Conservation (phyloP, 352 stramenopile species). For the Elongisporangium anandrum region DNA sequence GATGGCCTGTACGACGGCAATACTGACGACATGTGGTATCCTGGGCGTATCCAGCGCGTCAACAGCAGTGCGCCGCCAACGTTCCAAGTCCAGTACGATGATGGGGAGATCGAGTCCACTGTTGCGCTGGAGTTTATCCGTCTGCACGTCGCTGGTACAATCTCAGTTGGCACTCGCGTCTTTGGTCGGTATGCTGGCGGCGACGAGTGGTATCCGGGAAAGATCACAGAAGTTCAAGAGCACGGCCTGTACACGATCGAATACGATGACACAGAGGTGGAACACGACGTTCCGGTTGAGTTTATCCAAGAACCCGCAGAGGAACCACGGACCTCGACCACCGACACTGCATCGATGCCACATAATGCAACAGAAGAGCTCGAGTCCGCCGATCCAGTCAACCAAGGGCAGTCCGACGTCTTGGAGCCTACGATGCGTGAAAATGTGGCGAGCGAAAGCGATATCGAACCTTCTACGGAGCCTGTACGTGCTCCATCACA, state of each 20-base stretch:
- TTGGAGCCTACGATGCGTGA: background rate
- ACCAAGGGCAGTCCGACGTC: background rate
- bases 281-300: slow-evolving; percentile 44
- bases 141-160: slow-evolving; percentile 51
- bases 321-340: background rate
- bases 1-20: slow-evolving; percentile 83
- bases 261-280: slow-evolving; percentile 81
- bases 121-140: slow-evolving; percentile 43
- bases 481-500: background rate
- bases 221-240: slow-evolving; percentile 55
- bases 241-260: slow-evolving; percentile 66
- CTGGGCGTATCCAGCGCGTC: slow-evolving; percentile 34
- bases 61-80: slow-evolving; percentile 16
- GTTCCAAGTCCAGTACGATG: slow-evolving; percentile 73
- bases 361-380: background rate
- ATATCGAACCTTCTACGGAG: background rate
- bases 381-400: background rate
- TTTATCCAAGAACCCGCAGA: slow-evolving; percentile 42
- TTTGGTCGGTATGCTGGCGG: slow-evolving; percentile 58
- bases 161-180: slow-evolving; percentile 69
- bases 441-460: background rate
- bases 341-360: background rate
- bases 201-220: slow-evolving; percentile 67
- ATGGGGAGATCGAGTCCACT: slow-evolving; percentile 53
- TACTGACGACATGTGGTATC: slow-evolving; percentile 76